Conservation (phyloP, 192 early-diverging fungal genomes). For the Pilaira anomala region DNA sequence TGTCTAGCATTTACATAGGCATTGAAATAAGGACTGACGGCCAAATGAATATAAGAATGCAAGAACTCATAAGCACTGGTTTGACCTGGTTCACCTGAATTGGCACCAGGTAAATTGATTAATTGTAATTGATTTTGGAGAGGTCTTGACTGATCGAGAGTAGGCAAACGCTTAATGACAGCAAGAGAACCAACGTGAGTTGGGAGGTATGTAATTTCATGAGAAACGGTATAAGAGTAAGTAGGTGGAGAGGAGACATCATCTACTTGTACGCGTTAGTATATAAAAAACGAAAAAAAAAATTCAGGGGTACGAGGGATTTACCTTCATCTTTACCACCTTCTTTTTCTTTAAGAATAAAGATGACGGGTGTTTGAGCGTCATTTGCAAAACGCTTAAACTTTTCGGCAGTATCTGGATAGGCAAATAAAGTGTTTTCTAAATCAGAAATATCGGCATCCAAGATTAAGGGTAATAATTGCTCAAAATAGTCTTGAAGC, state of each 20-base stretch:
- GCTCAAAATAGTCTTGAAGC: constrained; percentile 67
- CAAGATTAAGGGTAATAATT: constrained; percentile 70
- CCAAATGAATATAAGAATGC: constrained; percentile 90
- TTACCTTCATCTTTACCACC: constrained; percentile 43
- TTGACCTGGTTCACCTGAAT: constrained; percentile 46
- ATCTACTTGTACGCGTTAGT: constrained; percentile 18
- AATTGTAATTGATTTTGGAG: constrained; percentile 83
- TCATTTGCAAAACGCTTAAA: constrained; percentile 78
- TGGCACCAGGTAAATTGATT: constrained; percentile 83
- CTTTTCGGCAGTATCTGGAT: constrained; percentile 69
- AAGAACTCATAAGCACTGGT: constrained; percentile 81
- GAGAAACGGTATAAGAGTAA: constrained; percentile 58
- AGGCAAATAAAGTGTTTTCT: constrained; percentile 54
- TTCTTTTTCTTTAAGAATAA: constrained; percentile 74
- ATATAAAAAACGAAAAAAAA: background rate
- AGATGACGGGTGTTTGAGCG: constrained; percentile 63
- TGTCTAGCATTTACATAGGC: constrained; percentile 80
- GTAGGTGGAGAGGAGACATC: constrained; percentile 34
- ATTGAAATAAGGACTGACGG: constrained; percentile 94
- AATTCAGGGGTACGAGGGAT: background rate
- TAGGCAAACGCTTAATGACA: constrained; percentile 72
- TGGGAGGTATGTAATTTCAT: constrained; percentile 73
- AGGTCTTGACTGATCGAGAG: constrained; percentile 68
- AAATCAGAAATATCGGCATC: constrained; percentile 64
- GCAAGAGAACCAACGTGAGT: constrained; percentile 73